Conservation (phyloP, 192 early-diverging fungal genomes). For the Nowakowskiella sp. region DNA sequence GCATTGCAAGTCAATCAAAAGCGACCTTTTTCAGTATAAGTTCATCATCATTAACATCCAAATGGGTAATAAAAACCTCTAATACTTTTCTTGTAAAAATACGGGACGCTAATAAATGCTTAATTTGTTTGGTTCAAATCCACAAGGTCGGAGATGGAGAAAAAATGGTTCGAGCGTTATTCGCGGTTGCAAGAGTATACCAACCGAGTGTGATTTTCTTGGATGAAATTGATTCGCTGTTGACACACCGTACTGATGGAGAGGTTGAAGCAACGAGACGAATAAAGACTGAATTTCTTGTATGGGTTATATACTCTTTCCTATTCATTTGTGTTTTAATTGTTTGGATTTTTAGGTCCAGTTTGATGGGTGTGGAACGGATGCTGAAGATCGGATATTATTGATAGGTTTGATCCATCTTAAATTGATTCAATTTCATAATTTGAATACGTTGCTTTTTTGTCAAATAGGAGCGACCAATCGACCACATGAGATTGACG, state of each 20-base stretch:
- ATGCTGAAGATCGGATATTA: slow-evolving; percentile 67
- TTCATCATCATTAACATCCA: slow-evolving; percentile 83
- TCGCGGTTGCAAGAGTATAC: slow-evolving; percentile 77
- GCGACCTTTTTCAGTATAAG: slow-evolving; percentile 91
- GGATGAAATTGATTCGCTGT: slow-evolving; percentile 89
- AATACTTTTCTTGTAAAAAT: neutral
- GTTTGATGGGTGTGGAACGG: slow-evolving; percentile 70
- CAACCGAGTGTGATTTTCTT: slow-evolving; percentile 89
- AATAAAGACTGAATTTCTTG: slow-evolving; percentile 92
- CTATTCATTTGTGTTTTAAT: neutral
- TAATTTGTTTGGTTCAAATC: neutral
- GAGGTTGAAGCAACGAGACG: slow-evolving; percentile 80
- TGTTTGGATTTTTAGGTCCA: slow-evolving; percentile 26
- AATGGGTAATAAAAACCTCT: slow-evolving; percentile 54
- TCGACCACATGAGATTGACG: slow-evolving; percentile 85
- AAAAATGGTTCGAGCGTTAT: slow-evolving; percentile 87
- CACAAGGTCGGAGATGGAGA: slow-evolving; percentile 72
- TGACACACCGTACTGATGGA: slow-evolving; percentile 82
- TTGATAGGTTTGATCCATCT: slow-evolving; percentile 61
- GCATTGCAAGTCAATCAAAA: slow-evolving; percentile 76
- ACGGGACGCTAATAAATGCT: neutral
- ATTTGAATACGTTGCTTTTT: slow-evolving; percentile 1
- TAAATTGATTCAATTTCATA: neutral
- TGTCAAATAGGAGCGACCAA: slow-evolving; percentile 21
- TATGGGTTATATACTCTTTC: slow-evolving; percentile 12